Base-by-base conservation (phyloP, 495 filamentous ascomycete species). In the Penicillium simplicissimum region DNA sequence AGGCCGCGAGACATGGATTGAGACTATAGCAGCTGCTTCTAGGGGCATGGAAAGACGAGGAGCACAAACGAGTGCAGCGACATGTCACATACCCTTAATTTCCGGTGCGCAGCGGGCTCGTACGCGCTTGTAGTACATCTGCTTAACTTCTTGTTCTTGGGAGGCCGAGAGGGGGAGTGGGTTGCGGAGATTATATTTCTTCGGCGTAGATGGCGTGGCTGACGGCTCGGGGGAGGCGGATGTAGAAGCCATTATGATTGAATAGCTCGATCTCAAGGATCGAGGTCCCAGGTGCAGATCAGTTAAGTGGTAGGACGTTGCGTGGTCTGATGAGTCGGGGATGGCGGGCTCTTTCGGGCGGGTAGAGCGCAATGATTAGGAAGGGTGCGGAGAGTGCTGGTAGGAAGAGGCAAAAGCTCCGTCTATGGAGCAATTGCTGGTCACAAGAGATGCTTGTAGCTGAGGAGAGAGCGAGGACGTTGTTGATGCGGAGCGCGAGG, bases 161-260 rank as follows among this genome's bases (percentile, higher is more conserved):
- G 88, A 81, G 6, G 96, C 88, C 49, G 93, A 96, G 52, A 98
- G 84, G n/a, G 96, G 95, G 49, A 96, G 78, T 2, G 95, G 95
- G 71, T 96, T 97, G 65, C 86, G 84, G 62, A 81, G 71, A 64
- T 79, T 80, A 61, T 77, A 75, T 66, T 75, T 72, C 14, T 59
- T 52, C 13, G 67, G 52, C 40, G 64, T 21, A 19, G 61, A 23
- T 17, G 57, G 40, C 25, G 67, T 53, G 55, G 68, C 55, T 31
- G 66, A 52, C 25, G 60, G 55, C 60, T 72, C 63, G 17, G 64
- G 31, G 21, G 68, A 67, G 31, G 67, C 49, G 31, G 71, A 66
- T 56, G 64, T 42, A 36, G 64, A 66, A 63, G 68, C 62, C 67
- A 68, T 74, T 67, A 60, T 28, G 62, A 63, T 52, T 56, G 53